phyloP scores from a whole-genome alignment of 306 rosid species.

The Malus domestica region ASM211411v1 NC_041805.1:13725001-13725500 shows the following conservation, averaged over 20 bases:
- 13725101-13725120: conserved; percentile 45
- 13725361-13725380: conserved; percentile 1
- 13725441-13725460: conserved; percentile 22
- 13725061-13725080: conserved; percentile 28
- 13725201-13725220: conserved; percentile 20
- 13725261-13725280: conserved; percentile 3
- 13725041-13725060: conserved; percentile 43
- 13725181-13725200: conserved; percentile 10
- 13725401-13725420: conserved; percentile 52
- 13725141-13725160: conserved; percentile 48
- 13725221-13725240: conserved; percentile 7
- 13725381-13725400: background rate
- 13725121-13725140: conserved; percentile 45
- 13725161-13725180: background rate
- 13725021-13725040: conserved; percentile 22
- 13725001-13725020: conserved; percentile 23
- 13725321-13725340: conserved; percentile 62
- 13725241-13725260: conserved; percentile 13
- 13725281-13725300: conserved; percentile 59
- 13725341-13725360: conserved; percentile 28
- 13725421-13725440: conserved; percentile 30
- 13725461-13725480: background rate
- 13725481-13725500: background rate
- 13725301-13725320: conserved; percentile 53
- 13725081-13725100: conserved; percentile 48